Evolutionary conservation across 768 basidiomycete genomes (phyloP), one percentile per base, ranked within the genome.

Genomic region (Tylopilus rubrobrunneus): DNA sequence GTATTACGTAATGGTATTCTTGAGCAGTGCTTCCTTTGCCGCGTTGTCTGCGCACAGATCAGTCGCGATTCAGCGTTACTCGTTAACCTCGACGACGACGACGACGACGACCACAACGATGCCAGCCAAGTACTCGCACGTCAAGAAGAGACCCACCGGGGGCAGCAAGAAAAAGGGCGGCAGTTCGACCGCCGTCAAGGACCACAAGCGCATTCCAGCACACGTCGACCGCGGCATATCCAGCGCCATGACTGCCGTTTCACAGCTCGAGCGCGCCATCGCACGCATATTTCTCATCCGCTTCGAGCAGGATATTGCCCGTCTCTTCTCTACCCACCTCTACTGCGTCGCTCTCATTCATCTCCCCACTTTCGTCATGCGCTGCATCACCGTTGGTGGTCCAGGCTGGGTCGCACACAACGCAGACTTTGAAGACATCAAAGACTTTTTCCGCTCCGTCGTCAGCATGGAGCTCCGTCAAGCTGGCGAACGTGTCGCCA

Each of bases 391-490:
- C 14, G 75, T 85, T 25, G 79, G 76, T 1, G 84, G 85, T 0
- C 84, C 85, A 0, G 78, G 81, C 25, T 89, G 87, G 87, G 72
- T 83, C 21, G 85, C 84, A 0, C 73, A 77, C 62, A 88, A 88
- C 55, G 75, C 85, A 8, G 81, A 84, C 54, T 76, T 69, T 47
- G 87, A 88, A 52, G 86, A 85, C 52, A 76, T 89, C 64, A 88
- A 86, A 56, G 86, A 89, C 61, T 87, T 86, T 65, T 83, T 88
- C 67, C 76, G 87, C 17, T 76, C 82, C 1, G 79, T 78, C 45
- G 80, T 89, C 56, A 78, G 78, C 55, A 88, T 89, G 86, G 87
- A 89, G 64, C 77, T 89, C 69, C 78, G 87, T 28, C 85, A 89
- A 67, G 84, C 85, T 0, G 87, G 87, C 17, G 87, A 89, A 59